These are phyloP conservation scores for Mariannaea sp. DNA, from an alignment of 2,329 filamentous ascomycete species.

Conservation along the genomic window DNA sequence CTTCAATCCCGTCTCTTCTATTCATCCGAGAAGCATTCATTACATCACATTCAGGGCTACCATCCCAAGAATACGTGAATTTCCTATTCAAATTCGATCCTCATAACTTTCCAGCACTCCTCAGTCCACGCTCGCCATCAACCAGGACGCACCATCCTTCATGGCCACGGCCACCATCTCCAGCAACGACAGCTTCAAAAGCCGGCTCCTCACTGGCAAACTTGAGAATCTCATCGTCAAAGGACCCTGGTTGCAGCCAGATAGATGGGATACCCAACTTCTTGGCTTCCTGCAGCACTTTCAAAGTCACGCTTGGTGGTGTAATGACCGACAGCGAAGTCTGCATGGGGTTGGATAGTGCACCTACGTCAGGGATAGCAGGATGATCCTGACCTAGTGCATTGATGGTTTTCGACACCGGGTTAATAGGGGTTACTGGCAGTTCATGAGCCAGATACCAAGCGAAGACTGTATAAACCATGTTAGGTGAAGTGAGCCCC, in stretches of 20 bases:
- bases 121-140: conserved; percentile 72
- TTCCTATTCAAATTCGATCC: not conserved
- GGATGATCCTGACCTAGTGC: conserved; percentile 62
- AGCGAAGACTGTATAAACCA: conserved; percentile 68
- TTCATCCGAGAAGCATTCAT: too few relatives aligned
- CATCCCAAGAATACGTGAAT: too few relatives aligned
- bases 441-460: conserved; percentile 85
- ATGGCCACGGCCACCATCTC: conserved; percentile 64
- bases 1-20: too few relatives aligned
- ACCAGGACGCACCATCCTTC: conserved; percentile 90
- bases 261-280: conserved; percentile 73
- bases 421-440: conserved; percentile 83
- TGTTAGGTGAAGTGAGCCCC: conserved; percentile 1
- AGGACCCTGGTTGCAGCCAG: conserved; percentile 91
- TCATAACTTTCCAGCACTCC: conserved; percentile 58
- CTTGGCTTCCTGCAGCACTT: conserved; percentile 78
- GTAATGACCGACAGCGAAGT: conserved; percentile 88
- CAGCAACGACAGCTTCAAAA: conserved; percentile 73
- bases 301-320: conserved; percentile 75
- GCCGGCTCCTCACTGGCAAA: conserved; percentile 64
- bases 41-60: too few relatives aligned
- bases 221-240: conserved; percentile 73
- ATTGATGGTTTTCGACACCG: conserved; percentile 66
- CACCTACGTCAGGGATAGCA: conserved; percentile 68
- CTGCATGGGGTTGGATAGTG: conserved; percentile 67